phyloP scores from a whole-genome alignment of 495 filamentous ascomycete species.

The Neurospora cerealis region DNA sequence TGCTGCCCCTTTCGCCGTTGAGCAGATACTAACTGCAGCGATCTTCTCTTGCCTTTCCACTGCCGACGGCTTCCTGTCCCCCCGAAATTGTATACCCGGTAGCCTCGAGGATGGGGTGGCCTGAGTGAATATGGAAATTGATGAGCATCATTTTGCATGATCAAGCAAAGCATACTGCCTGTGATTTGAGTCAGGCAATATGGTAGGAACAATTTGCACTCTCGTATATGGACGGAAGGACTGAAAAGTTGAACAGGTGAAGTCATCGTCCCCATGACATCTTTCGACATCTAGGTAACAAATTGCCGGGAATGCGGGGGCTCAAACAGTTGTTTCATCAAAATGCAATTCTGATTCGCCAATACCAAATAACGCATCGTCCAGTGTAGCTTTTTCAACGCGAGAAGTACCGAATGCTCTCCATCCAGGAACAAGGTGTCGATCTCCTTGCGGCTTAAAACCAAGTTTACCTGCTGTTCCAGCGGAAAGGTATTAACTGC shows the following conservation, averaged over 20 bases:
- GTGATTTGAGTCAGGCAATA: not conserved
- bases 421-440: not conserved
- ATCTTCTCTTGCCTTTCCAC: not conserved
- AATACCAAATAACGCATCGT: not conserved
- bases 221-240: not conserved
- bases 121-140: not conserved
- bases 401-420: not conserved
- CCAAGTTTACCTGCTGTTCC: not conserved
- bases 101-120: not conserved
- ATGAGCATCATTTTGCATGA: not conserved
- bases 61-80: not conserved
- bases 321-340: not conserved
- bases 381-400: not conserved
- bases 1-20: not conserved
- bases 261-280: not conserved
- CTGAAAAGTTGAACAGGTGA: not conserved
- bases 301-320: not conserved
- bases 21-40: not conserved
- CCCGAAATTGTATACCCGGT: not conserved
- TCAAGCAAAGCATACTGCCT: not conserved
- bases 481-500: not conserved
- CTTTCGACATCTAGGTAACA: not conserved
- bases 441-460: not conserved
- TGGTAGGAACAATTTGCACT: not conserved
- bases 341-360: not conserved